These are phyloP conservation scores for Vicia villosa DNA, from an alignment of 306 rosid species.

Conservation along the genomic window DNA sequence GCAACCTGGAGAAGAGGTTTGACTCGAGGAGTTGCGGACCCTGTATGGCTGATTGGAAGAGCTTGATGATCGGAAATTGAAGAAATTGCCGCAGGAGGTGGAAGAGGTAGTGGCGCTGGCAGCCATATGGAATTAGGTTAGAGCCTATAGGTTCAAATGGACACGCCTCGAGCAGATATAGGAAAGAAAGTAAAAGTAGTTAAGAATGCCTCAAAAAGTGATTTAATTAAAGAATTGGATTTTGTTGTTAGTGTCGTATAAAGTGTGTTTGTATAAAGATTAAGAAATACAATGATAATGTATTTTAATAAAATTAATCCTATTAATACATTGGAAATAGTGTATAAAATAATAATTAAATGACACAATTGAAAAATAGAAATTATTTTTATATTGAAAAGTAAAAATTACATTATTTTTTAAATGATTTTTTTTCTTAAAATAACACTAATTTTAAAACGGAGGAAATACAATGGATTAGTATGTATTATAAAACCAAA, in stretches of 20 bases:
- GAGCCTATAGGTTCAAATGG: neutral
- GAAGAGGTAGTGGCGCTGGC: slow-evolving; percentile 52
- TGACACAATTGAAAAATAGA: too few species aligned
- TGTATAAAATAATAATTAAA: too few species aligned
- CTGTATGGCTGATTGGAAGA: slow-evolving; percentile 30
- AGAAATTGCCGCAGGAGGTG: slow-evolving; percentile 47
- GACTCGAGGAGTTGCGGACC: slow-evolving; percentile 38
- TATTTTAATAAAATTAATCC: too few species aligned
- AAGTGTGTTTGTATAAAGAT: too few species aligned
- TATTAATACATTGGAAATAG: too few species aligned
- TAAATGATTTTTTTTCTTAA: too few species aligned
- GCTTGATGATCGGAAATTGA: slow-evolving; percentile 52
- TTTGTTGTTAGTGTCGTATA: too few species aligned
- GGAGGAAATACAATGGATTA: neutral
- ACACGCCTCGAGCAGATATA: neutral
- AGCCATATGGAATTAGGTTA: slow-evolving; percentile 53
- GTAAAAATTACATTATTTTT: too few species aligned
- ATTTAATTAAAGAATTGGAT: too few species aligned
- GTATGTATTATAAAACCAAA: neutral
- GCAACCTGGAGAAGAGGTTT: slow-evolving; percentile 47
- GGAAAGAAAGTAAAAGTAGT: slow-evolving; percentile 13
- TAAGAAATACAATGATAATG: too few species aligned
- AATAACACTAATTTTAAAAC: too few species aligned
- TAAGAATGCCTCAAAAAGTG: slow-evolving; percentile 34
- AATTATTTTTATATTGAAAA: too few species aligned